Percentiles rank a stretch among this genome's conserved stretches.
These are phyloP conservation scores for Kodamaea fungicola DNA, from an alignment of 1,139 yeast genomes.

Conservation along the genomic window DNA sequence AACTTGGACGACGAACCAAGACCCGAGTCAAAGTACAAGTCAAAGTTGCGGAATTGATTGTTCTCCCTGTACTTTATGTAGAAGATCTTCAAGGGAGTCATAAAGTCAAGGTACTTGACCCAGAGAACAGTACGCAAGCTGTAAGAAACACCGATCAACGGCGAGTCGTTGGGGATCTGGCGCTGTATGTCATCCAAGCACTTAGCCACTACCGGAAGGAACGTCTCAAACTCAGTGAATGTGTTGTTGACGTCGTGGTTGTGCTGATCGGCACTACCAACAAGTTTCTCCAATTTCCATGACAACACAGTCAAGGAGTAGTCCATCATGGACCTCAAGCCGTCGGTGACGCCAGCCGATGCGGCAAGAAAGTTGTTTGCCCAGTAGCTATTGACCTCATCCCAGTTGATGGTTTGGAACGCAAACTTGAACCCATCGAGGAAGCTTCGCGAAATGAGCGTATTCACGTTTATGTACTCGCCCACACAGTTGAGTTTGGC, in stretches of 20 bases:
- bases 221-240: constrained; percentile 12
- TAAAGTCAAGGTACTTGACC: constrained; percentile 29
- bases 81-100: constrained; percentile 32
- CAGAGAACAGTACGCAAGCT: constrained; percentile 24
- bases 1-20: constrained; percentile 6
- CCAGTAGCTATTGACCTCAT: constrained; percentile 17
- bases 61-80: constrained; percentile 25
- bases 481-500: constrained; percentile 28
- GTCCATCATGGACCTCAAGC: constrained; percentile 22
- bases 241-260: constrained; percentile 17
- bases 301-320: constrained; percentile 25
- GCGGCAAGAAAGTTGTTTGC: constrained; percentile 19
- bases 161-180: constrained; percentile 3
- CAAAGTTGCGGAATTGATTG: constrained; percentile 27
- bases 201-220: constrained; percentile 1
- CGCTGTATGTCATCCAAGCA: constrained; percentile 2
- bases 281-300: constrained; percentile 35
- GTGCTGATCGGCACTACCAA: constrained; percentile 17
- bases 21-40: constrained; percentile 21
- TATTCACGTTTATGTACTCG: constrained; percentile 16
- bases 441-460: constrained; percentile 5
- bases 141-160: constrained; percentile 11
- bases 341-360: constrained; percentile 13
- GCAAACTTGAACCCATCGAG: constrained; percentile 16
- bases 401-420: constrained; percentile 20